Percentiles rank a stretch among this genome's conserved stretches.
These are phyloP conservation scores for Sporodiniella umbellata DNA, from an alignment of 371 early-diverging fungal genomes.

Conservation along the genomic window DNA sequence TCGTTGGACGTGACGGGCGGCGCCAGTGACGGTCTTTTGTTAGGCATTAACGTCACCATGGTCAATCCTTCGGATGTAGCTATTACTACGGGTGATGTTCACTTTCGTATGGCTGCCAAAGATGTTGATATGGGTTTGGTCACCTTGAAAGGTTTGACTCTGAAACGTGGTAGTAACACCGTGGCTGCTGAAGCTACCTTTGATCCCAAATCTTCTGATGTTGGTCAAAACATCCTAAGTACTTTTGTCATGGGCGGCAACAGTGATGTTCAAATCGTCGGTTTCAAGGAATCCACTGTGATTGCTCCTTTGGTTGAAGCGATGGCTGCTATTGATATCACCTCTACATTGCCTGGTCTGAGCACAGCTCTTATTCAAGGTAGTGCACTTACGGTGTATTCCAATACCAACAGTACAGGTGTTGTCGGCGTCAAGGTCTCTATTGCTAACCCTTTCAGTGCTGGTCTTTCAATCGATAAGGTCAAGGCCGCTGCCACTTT, in stretches of 20 bases:
- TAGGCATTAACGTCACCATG: constrained; percentile 55
- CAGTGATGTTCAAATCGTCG: constrained; percentile 45
- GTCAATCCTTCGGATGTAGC: constrained; percentile 57
- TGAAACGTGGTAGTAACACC: constrained; percentile 49
- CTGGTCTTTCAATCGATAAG: constrained; percentile 46
- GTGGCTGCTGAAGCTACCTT: constrained; percentile 45
- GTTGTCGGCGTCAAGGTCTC: constrained; percentile 50
- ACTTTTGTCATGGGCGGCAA: constrained; percentile 55
- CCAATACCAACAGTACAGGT: constrained; percentile 39
- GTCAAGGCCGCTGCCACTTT: constrained; percentile 48
- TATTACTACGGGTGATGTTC: constrained; percentile 54
- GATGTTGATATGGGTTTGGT: constrained; percentile 47
- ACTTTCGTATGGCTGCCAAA: constrained; percentile 42
- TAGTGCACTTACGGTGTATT: constrained; percentile 42
- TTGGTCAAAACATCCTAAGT: constrained; percentile 51
- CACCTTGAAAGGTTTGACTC: constrained; percentile 37
- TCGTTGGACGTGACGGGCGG: constrained; percentile 61
- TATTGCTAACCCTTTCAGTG: constrained; percentile 56
- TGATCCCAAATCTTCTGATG: constrained; percentile 44
- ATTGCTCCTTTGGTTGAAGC: constrained; percentile 46
- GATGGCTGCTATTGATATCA: constrained; percentile 42
- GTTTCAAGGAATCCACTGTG: constrained; percentile 41
- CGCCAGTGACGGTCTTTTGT: constrained; percentile 36
- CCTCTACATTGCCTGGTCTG: constrained; percentile 52
- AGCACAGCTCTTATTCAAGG: constrained; percentile 46